Conservation (phyloP, 495 filamentous ascomycete genomes). For the Neurospora sp. region DNA sequence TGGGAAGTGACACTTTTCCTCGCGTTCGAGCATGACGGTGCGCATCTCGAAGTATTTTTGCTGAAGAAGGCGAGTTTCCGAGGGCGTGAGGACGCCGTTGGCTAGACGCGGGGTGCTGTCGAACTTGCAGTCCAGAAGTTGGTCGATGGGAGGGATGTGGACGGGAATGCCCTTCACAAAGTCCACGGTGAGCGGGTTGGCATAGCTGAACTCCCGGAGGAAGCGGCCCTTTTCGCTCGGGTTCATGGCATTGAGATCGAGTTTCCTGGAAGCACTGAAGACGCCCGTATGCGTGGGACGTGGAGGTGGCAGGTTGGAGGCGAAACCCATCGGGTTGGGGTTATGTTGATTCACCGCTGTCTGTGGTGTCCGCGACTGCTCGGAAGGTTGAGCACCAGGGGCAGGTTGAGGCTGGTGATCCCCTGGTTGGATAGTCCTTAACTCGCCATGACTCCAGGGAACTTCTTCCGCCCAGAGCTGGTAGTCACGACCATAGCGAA, state of each 20-base stretch:
- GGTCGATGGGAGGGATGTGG: constrained; percentile 26
- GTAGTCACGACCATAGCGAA: constrained; percentile 11
- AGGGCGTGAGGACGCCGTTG: constrained; percentile 29
- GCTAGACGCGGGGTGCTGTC: constrained; percentile 24
- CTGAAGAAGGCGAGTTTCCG: constrained; percentile 26
- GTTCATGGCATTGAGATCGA: not conserved
- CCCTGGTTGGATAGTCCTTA: constrained; percentile 6
- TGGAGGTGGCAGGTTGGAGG: not conserved
- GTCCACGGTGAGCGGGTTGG: constrained; percentile 13
- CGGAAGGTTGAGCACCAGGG: not conserved
- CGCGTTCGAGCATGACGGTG: constrained; percentile 22
- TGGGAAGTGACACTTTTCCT: constrained; percentile 23
- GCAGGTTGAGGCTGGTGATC: not conserved
- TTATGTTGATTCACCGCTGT: not conserved
- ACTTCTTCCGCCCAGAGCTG: constrained; percentile 8
- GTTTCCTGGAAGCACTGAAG: not conserved
- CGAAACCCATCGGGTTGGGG: not conserved
- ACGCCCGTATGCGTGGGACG: not conserved
- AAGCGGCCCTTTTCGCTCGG: not conserved
- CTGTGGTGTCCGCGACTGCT: not conserved
- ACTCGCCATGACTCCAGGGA: not conserved
- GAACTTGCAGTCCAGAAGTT: constrained; percentile 18
- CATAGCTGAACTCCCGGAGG: constrained; percentile 13
- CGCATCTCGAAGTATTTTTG: constrained; percentile 23
- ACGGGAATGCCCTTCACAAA: constrained; percentile 15